A percentile compares a stretch with the other conserved stretches of the same genome.
Conservation (phyloP, 2,329 filamentous ascomycete genomes). For the Ophiocordyceps robertsii region DNA sequence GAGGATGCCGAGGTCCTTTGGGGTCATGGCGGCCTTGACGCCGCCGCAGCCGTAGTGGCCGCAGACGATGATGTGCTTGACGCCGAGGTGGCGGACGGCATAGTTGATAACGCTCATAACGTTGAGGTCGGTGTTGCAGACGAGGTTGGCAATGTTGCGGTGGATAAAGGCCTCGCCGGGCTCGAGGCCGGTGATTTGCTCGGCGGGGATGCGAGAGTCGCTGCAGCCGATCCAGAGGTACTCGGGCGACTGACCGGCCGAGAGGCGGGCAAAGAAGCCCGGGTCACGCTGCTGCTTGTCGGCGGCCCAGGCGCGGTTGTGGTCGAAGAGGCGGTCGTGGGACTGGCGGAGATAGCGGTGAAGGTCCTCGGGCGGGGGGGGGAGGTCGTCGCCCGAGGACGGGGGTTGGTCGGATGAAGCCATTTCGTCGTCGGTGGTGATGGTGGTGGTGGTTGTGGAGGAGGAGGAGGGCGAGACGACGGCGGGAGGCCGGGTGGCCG, state of each 20-base stretch:
- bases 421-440: too few relatives aligned
- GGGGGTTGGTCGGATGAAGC: too few relatives aligned
- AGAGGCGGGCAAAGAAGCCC: slow-evolving; percentile 50
- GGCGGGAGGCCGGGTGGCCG: too few relatives aligned
- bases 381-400: too few relatives aligned
- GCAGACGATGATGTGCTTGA: slow-evolving; percentile 71
- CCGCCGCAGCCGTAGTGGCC: slow-evolving; percentile 70
- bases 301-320: slow-evolving; percentile 53
- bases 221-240: slow-evolving; percentile 86
- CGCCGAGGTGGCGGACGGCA: slow-evolving; percentile 65
- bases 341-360: slow-evolving; percentile 42
- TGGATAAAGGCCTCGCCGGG: slow-evolving; percentile 91
- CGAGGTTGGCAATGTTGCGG: slow-evolving; percentile 87
- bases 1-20: slow-evolving; percentile 54
- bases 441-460: too few relatives aligned
- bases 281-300: slow-evolving; percentile 45
- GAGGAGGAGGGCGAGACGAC: too few relatives aligned
- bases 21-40: slow-evolving; percentile 61
- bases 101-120: slow-evolving; percentile 76
- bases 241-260: slow-evolving; percentile 52
- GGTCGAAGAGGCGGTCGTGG: slow-evolving; percentile 55
- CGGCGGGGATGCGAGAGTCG: slow-evolving; percentile 84
- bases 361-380: neutral
- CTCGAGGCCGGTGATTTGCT: slow-evolving; percentile 67
- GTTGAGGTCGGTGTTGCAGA: slow-evolving; percentile 68